These are phyloP conservation scores for Diaporthe velutina DNA, from an alignment of 2,329 filamentous ascomycete genomes.

Conservation along the genomic window DNA sequence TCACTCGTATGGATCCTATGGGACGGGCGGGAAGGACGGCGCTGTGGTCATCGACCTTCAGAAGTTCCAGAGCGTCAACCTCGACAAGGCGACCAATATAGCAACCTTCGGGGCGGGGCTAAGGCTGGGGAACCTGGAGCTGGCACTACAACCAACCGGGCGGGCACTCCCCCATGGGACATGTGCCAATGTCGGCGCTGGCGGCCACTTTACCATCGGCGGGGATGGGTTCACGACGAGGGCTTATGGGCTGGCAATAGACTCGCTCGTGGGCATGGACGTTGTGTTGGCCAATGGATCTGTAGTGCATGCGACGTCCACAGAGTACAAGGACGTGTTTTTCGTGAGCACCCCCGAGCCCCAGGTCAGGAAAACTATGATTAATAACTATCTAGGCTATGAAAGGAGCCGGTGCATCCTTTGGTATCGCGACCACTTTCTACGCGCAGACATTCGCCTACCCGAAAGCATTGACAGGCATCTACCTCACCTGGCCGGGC, in stretches of 20 bases:
- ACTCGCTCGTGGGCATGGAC: conserved; percentile 61
- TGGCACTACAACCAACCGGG: conserved; percentile 50
- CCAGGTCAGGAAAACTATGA: neutral
- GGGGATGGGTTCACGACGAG: conserved; percentile 59
- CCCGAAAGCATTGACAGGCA: conserved; percentile 49
- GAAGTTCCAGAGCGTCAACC: conserved; percentile 51
- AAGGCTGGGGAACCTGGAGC: conserved; percentile 58
- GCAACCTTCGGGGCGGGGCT: conserved; percentile 55
- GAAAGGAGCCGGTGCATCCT: conserved; percentile 55
- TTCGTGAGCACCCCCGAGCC: conserved; percentile 43
- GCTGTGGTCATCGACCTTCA: conserved; percentile 57
- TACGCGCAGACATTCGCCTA: conserved; percentile 48
- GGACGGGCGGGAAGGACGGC: conserved; percentile 56
- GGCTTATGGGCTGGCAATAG: conserved; percentile 64
- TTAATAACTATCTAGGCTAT: conserved; percentile 48
- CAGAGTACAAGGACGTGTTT: conserved; percentile 44
- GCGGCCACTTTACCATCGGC: conserved; percentile 61
- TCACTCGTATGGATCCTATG: conserved; percentile 66
- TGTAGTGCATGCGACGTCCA: conserved; percentile 38
- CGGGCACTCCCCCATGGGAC: conserved; percentile 58
- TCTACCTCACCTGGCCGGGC: conserved; percentile 50
- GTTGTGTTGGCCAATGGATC: conserved; percentile 56
- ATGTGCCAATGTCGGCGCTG: conserved; percentile 59
- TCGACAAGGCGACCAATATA: conserved; percentile 48
- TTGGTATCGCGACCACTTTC: conserved; percentile 54